Evolutionary conservation across 805 yeast genomes (phyloP).

Genomic region (Yarrowia sp.): DNA sequence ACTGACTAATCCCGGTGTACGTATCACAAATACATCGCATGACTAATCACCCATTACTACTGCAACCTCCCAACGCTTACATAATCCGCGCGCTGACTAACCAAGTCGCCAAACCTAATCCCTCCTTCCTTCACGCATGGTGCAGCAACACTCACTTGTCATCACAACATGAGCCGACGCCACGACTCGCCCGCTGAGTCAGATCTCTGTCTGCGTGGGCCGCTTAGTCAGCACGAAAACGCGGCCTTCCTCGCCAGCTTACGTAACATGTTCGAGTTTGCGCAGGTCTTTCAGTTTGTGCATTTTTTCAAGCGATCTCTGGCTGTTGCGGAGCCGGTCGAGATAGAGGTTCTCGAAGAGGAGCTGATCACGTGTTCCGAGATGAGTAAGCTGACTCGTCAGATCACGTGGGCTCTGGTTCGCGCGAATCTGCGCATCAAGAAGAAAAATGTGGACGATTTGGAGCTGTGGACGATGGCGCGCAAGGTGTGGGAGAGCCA

Average conservation of each 20-base stretch:
- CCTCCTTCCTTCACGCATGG: too few relatives aligned
- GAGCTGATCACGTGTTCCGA: neutral
- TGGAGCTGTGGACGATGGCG: constrained; percentile 6
- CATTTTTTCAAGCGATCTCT: constrained; percentile 5
- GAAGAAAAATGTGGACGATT: neutral
- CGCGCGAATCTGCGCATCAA: neutral
- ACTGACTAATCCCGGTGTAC: too few relatives aligned
- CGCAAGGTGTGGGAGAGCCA: constrained; percentile 4
- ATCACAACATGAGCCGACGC: constrained; percentile 1
- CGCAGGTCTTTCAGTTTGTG: neutral
- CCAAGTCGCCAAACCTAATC: too few relatives aligned
- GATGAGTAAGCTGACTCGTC: neutral
- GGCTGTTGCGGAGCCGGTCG: constrained; percentile 6
- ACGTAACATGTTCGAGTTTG: constrained; percentile 3
- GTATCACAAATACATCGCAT: too few relatives aligned
- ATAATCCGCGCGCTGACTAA: too few relatives aligned
- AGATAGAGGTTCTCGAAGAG: constrained; percentile 19
- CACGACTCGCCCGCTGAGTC: neutral
- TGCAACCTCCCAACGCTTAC: too few relatives aligned
- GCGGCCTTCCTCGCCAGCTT: neutral
- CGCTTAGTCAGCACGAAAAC: neutral
- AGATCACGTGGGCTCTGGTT: constrained; percentile 5
- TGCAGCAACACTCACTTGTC: too few relatives aligned
- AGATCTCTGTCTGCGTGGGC: neutral
- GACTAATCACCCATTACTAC: too few relatives aligned